Evolutionary conservation across 2,329 filamentous ascomycete genomes (phyloP).

Genomic region (Coleophoma crateriformis): DNA sequence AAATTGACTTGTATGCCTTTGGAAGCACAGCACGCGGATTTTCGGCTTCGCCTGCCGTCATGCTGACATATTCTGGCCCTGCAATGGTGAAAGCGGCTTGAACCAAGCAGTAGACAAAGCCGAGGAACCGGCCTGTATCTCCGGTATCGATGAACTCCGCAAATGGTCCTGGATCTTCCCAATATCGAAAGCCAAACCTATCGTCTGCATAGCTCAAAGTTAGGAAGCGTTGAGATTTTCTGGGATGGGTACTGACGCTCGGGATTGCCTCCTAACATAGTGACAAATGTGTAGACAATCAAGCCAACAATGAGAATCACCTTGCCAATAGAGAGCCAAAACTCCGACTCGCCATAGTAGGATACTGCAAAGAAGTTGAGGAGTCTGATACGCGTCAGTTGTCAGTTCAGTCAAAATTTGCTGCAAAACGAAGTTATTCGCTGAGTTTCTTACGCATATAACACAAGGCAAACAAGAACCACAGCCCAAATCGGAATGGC

Average conservation of each 20-base stretch:
- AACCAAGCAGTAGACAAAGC: constrained; percentile 49
- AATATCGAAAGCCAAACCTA: constrained; percentile 49
- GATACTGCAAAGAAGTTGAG: constrained; percentile 62
- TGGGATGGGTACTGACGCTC: constrained; percentile 63
- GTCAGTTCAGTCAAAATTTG: constrained; percentile 7
- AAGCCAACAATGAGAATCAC: constrained; percentile 48
- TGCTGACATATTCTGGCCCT: constrained; percentile 46
- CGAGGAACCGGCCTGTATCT: constrained; percentile 59
- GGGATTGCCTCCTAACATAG: constrained; percentile 71
- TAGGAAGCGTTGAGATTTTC: constrained; percentile 55
- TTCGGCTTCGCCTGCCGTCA: constrained; percentile 42
- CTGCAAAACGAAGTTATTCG: not conserved
- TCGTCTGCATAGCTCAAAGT: constrained; percentile 55
- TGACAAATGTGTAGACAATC: constrained; percentile 67
- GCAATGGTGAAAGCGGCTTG: constrained; percentile 48
- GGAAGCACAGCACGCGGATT: constrained; percentile 48
- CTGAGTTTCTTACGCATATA: constrained; percentile 38
- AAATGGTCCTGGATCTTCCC: constrained; percentile 44
- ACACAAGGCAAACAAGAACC: constrained; percentile 24
- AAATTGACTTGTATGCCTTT: constrained; percentile 53
- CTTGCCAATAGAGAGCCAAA: constrained; percentile 52
- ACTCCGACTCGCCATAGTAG: constrained; percentile 65
- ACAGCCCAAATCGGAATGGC: constrained; percentile 27
- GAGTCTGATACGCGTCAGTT: constrained; percentile 50
- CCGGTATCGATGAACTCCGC: constrained; percentile 51